Evolutionary conservation across 164 flowering plant species (phyloP).

Genomic region (Kingdonia uniflora): DNA sequence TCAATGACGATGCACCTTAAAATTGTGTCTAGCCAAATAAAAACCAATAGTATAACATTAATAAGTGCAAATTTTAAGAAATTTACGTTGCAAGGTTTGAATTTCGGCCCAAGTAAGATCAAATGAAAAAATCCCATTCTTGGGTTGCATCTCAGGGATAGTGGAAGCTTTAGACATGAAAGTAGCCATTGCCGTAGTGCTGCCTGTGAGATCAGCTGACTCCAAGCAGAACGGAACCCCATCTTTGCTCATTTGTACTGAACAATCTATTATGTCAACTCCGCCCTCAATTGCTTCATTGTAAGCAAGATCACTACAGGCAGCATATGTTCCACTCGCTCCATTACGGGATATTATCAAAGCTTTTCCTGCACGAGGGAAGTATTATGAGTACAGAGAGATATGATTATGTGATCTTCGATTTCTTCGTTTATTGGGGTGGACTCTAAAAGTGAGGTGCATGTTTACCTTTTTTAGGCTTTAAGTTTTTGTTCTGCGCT

Average conservation of each 20-base stretch:
- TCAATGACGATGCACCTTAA: neutral
- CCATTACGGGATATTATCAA: constrained; percentile 79
- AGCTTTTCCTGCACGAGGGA: constrained; percentile 25
- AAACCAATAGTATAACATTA: neutral
- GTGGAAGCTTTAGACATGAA: constrained; percentile 43
- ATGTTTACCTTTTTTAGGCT: constrained; percentile 33
- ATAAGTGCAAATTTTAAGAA: neutral
- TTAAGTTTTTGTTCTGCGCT: constrained; percentile 31
- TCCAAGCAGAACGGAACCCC: constrained; percentile 66
- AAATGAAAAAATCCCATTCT: constrained; percentile 66
- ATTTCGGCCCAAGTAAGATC: constrained; percentile 84
- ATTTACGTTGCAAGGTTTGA: constrained; percentile 63
- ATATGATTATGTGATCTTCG: neutral
- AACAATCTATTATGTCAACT: constrained; percentile 84
- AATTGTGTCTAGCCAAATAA: too few species aligned
- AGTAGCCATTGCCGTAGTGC: constrained; percentile 47
- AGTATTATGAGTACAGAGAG: neutral
- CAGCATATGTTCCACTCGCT: constrained; percentile 82
- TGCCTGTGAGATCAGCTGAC: constrained; percentile 44
- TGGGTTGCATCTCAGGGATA: constrained; percentile 57
- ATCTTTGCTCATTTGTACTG: constrained; percentile 87
- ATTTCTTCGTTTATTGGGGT: neutral
- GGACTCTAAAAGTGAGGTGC: constrained; percentile 2
- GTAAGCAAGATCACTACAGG: constrained; percentile 80
- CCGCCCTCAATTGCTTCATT: constrained; percentile 78